Conservation (phyloP, 2,329 filamentous ascomycete species). For the Fonsecaea nubica region DNA sequence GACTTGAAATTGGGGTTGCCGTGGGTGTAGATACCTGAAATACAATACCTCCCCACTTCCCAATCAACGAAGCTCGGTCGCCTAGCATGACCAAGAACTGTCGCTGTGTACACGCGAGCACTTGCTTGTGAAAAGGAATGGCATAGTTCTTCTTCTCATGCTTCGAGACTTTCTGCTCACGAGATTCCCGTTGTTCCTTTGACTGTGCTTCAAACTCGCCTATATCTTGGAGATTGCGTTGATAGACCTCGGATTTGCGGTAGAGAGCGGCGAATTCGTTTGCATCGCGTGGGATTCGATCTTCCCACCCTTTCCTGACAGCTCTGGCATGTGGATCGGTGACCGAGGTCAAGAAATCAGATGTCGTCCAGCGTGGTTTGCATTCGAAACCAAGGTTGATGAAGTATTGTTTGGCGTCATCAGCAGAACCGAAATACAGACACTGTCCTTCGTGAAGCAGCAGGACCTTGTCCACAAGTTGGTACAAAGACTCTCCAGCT, state of each 20-base stretch:
- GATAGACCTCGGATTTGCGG: constrained; percentile 55
- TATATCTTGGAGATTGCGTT: constrained; percentile 56
- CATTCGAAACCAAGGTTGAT: constrained; percentile 74
- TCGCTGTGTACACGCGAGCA: constrained; percentile 61
- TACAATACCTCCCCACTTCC: constrained; percentile 58
- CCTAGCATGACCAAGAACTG: constrained; percentile 61
- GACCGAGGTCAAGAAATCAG: constrained; percentile 79
- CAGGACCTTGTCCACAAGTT: constrained; percentile 71
- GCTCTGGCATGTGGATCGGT: constrained; percentile 63
- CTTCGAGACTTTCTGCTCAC: constrained; percentile 48
- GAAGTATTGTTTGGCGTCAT: constrained; percentile 72
- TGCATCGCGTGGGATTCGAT: constrained; percentile 61
- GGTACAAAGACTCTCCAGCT: constrained; percentile 60
- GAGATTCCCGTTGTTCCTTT: constrained; percentile 50
- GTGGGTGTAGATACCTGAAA: constrained; percentile 42
- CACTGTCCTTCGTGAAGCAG: constrained; percentile 72
- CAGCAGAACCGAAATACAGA: constrained; percentile 72
- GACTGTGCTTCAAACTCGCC: constrained; percentile 60
- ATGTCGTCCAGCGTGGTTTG: constrained; percentile 72
- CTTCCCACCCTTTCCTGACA: constrained; percentile 62
- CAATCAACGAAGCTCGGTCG: constrained; percentile 58
- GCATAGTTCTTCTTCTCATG: constrained; percentile 60
- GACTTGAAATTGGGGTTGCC: not conserved
- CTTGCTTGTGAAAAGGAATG: constrained; percentile 58
- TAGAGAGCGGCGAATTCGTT: constrained; percentile 63